Percentiles rank a stretch among this genome's conserved stretches.
Conservation (phyloP, 768 basidiomycete genomes). For the Rhizopogon salebrosus region DNA sequence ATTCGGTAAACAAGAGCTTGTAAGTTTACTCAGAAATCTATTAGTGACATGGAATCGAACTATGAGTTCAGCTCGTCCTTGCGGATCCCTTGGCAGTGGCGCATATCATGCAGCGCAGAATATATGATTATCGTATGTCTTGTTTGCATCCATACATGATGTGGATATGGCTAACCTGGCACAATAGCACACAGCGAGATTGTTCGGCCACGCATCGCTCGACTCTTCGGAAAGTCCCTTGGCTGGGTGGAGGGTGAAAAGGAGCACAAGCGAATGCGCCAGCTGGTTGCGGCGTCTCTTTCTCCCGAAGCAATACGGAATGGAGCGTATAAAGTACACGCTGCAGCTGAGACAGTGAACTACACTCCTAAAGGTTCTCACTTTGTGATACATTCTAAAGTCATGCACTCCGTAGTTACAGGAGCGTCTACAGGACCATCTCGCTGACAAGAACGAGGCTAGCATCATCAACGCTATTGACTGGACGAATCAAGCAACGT, state of each 20-base stretch:
- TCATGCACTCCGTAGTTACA: conserved; percentile 5
- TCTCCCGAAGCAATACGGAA: conserved; percentile 29
- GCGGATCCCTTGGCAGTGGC: not conserved
- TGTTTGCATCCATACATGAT: not conserved
- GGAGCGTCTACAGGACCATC: conserved; percentile 15
- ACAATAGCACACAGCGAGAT: conserved; percentile 24
- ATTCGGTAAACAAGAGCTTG: no score
- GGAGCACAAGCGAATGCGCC: conserved; percentile 25
- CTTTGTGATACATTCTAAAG: not conserved
- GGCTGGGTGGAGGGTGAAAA: conserved; percentile 33
- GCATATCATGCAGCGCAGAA: not conserved
- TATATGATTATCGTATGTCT: conserved; percentile 25
- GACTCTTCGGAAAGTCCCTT: conserved; percentile 29
- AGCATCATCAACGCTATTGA: conserved; percentile 16
- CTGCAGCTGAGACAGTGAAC: conserved; percentile 25
- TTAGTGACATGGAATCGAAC: no score
- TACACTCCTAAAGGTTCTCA: not conserved
- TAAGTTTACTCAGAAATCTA: no score
- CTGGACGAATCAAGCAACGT: conserved; percentile 18
- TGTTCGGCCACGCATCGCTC: conserved; percentile 28
- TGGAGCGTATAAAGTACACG: conserved; percentile 29
- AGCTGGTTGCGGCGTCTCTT: conserved; percentile 30
- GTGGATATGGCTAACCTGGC: not conserved
- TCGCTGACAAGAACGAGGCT: conserved; percentile 7
- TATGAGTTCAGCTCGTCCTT: no score